Base-by-base conservation (phyloP, 2,329 filamentous ascomycete species). In the Colletotrichum zoysiae region DNA sequence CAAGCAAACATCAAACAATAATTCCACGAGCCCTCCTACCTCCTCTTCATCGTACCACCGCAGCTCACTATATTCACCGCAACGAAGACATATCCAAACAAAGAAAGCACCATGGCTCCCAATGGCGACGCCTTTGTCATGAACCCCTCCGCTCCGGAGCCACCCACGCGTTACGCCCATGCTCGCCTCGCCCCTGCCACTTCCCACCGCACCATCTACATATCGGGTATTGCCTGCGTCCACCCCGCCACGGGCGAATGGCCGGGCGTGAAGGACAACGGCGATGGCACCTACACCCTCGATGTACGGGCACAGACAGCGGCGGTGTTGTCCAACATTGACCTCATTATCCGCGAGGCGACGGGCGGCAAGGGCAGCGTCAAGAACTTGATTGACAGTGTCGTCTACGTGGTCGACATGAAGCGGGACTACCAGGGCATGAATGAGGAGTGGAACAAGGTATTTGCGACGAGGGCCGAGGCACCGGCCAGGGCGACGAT, bases 151-250 rank as follows among this genome's bases (percentile, higher is more conserved):
- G 51, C 30, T 9, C 51, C 51, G 51, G 51, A 55, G 30, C 51
- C 51, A 6, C 51, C 51, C 51, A 55, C 51, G 23, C 51, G 26
- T 20, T 55, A n/a, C 51, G 30, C 51, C 30, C 51, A 55, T n/a
- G 51, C 30, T 12, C 51, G 51, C 8, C 8, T 55, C 7, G 51
- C 51, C 23, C 51, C 80, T 1, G 66, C 76, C 7, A 73, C 75
- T 12, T 61, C 77, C 3, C 76, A 82, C 69, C 77, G 78, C 44
- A 83, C 81, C 35, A 79, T 84, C 33, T 83, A 83, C 75, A 62
- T 84, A 12, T 82, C 82, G 1, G 82, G 82, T 38, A 84, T 78
- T 3, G 80, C 82, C 2, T 79, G 78, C 61, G 75, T 78, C 12
- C 75, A 73, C 6, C 78, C 79, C 7, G 80, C 82, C 20, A 44